A percentile compares a stretch with the other conserved stretches of the same genome.
phyloP scores from a whole-genome alignment of 2,329 filamentous ascomycete genomes.

The Leptographium procerum region DNA sequence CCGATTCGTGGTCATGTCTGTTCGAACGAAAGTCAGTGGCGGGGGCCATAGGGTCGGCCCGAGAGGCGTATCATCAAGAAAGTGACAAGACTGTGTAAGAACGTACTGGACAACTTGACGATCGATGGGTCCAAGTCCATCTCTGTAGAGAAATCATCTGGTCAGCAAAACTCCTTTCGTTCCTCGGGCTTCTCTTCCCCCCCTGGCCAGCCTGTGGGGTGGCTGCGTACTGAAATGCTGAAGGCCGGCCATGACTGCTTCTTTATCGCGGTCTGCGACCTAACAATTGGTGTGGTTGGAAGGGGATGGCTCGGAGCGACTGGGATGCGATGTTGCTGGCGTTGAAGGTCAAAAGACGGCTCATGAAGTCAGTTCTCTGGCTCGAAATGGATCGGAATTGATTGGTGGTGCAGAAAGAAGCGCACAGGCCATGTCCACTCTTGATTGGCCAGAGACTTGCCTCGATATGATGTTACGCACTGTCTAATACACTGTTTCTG shows the following conservation, averaged over 20 bases:
- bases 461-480: not conserved
- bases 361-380: not conserved
- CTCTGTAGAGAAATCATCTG: constrained; percentile 20
- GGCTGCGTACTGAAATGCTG: constrained; percentile 29
- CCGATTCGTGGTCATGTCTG: constrained; percentile 74
- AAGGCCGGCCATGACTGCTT: constrained; percentile 30
- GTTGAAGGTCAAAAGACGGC: not conserved
- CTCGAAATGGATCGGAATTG: constrained; percentile 10
- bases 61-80: not conserved
- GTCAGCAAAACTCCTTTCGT: constrained; percentile 17
- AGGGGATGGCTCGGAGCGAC: not conserved
- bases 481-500: not conserved
- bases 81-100: not conserved
- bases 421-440: not conserved
- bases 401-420: constrained; percentile 8
- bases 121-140: constrained; percentile 36
- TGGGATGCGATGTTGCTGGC: not conserved
- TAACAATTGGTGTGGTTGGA: not conserved
- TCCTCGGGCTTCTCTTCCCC: not conserved
- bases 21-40: not conserved
- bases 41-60: constrained; percentile 4
- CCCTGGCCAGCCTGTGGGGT: not conserved
- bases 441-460: constrained; percentile 1
- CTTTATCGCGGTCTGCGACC: constrained; percentile 6
- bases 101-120: constrained; percentile 33